These are phyloP conservation scores for Circinella minor DNA, from an alignment of 371 early-diverging fungal species.

Conservation along the genomic window DNA sequence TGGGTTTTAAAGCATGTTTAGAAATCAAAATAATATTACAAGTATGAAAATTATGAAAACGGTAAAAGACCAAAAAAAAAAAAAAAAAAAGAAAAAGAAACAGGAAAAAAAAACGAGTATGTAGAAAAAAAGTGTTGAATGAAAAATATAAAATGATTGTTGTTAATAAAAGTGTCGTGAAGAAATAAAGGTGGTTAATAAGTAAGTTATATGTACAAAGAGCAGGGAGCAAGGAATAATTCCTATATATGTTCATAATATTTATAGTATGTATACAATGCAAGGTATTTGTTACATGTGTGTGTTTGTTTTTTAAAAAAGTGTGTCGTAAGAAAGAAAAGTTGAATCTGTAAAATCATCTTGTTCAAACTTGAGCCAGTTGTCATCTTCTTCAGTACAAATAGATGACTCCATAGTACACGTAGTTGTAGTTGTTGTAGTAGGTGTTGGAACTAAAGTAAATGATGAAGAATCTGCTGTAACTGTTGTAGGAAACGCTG, in stretches of 20 bases:
- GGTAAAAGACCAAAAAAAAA: not conserved
- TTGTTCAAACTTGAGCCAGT: constrained; percentile 15
- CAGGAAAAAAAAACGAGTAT: not conserved
- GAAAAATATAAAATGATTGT: too few relatives aligned
- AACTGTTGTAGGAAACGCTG: not conserved
- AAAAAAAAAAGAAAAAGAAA: not conserved
- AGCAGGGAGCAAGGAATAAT: too few relatives aligned
- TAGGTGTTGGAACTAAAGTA: constrained; percentile 1
- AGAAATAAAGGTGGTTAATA: too few relatives aligned
- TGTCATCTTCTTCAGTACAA: constrained; percentile 1
- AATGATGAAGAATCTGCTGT: not conserved
- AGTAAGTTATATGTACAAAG: too few relatives aligned
- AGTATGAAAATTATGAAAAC: not conserved
- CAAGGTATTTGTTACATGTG: not conserved
- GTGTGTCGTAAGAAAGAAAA: constrained; percentile 7
- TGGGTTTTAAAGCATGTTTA: not conserved
- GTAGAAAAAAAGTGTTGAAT: too few relatives aligned
- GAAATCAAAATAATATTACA: constrained; percentile 5
- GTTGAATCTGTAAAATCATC: constrained; percentile 6
- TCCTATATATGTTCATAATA: too few relatives aligned
- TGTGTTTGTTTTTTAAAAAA: constrained; percentile 1
- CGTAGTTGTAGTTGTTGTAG: not conserved
- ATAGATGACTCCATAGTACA: not conserved
- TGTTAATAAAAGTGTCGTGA: too few relatives aligned
- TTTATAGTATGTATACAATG: not conserved